A percentile compares a stretch with the other conserved stretches of the same genome.
These are phyloP conservation scores for Thalia dealbata DNA, from an alignment of 176 grass and related monocot species.

Conservation along the genomic window DNA sequence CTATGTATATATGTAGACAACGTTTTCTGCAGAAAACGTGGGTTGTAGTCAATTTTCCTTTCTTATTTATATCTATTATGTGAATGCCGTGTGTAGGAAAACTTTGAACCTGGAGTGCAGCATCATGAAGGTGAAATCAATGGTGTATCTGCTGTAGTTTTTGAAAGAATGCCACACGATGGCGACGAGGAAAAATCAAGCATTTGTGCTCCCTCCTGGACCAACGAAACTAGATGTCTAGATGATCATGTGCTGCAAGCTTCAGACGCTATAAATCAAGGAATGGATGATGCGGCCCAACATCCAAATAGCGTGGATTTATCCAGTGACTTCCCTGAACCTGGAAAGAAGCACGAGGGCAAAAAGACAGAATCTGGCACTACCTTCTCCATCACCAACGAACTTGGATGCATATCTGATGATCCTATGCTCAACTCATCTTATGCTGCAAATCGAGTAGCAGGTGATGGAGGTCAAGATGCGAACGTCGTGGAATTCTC, in stretches of 20 bases:
- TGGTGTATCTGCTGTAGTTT: neutral
- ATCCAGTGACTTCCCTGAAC: no score
- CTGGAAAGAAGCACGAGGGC: no score
- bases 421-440: neutral
- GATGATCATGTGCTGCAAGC: no score
- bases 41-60: neutral
- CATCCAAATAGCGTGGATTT: no score
- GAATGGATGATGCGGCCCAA: no score
- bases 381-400: neutral
- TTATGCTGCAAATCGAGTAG: neutral
- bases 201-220: no score
- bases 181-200: neutral
- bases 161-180: slow-evolving; percentile 1
- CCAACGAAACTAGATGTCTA: no score
- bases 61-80: neutral
- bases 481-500: slow-evolving; percentile 11
- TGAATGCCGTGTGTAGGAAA: neutral
- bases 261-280: no score
- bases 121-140: neutral
- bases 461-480: slow-evolving; percentile 10
- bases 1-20: no score
- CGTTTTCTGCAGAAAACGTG: neutral
- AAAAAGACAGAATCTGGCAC: neutral
- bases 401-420: neutral
- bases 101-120: neutral